Evolutionary conservation across 768 basidiomycete genomes (phyloP), one percentile per base, ranked within the genome.

Genomic region (Thelephora ganbajun): DNA sequence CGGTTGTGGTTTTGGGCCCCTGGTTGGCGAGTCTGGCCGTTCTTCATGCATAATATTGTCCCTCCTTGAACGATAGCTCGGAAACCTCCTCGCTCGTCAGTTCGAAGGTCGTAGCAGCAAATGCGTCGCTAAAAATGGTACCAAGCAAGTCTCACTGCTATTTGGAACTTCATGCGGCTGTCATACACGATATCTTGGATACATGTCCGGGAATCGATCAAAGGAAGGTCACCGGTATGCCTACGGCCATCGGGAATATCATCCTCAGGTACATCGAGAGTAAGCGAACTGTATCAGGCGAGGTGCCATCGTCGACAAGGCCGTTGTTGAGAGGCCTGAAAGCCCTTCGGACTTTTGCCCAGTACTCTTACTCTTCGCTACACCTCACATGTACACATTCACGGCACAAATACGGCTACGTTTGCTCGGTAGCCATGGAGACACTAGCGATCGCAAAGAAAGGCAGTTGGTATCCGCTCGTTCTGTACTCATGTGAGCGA

Each of bases 181-280:
- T 99, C 57, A 98, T 99, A 94, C 94, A 97, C 67, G 94, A 99
- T 64, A 98, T 99, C 56, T 71, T 99, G 56, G 94, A 98, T 69
- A 97, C 97, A 93, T n/a, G 97, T 98, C 94, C 96, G 94, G 5
- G 96, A 98, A 64, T 91, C 88, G 2, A 93, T 98, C 71, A 93
- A 93, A 67, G 96, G 96, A 97, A 98, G 66, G 96, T 98, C 1
- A 96, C 93, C 7, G 96, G 96, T 34, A 98, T 98, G 96, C 92
- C 92, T 0, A 97, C 96, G 0, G 91, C 96, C 11, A 96, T 99
- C 53, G 96, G 98, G 67, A 98, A 98, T 64, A 97, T 99, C 64
- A 97, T 99, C 53, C 66, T 99, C 35, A 84, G 94, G 45, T 99
- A 97, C 67, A 93, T 98, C 75, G 98, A 99, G 74, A 87, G 83